Evolutionary conservation across 495 filamentous ascomycete species (phyloP), one percentile per base, ranked within the genome.

Genomic region (Aspergillus hancockii): DNA sequence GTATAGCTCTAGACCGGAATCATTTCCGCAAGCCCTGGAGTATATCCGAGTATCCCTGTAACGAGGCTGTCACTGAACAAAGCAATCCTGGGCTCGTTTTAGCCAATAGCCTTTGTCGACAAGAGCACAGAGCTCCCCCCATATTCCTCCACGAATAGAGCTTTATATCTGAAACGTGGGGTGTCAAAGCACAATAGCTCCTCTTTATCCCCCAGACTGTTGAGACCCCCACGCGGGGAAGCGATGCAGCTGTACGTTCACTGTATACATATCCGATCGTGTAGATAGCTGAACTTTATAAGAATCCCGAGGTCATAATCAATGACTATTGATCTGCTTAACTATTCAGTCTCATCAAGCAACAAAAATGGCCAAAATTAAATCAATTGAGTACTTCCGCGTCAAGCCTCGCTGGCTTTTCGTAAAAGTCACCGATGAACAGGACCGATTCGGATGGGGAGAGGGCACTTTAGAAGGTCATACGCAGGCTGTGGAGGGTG

Each of bases 391-490:
- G 62, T 89, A 91, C 66, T 92, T 91, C 66, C 84, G 89, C 21
- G 83, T 92, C n/a, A 83, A 85, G 9, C 89, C 89, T 16, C 79
- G 89, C 30, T 93, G 90, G 90, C 80, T 93, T 10, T 92, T 93
- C 58, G 90, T 92, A 58, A 92, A 92, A 66, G 79, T 92, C 62
- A 84, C 80, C 25, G 87, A 90, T 65, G 82, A 87, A 31, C 76
- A 81, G 13, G 85, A 81, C 30, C 74, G 81, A 13, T 76, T 77
- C 40, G 90, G 90, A n/a, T 93, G 90, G 90, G 90, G 90, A 31
- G 90, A 93, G 70, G 87, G 86, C 0, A 90, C 87, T 0, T 72
- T 93, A 4, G 90, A 93, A 71, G 89, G 90, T 0, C 90, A 93
- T 65, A 87, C 85, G 1, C 81, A 88, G 63, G 89, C 90, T 23